Percentiles rank a stretch among this genome's conserved stretches.
phyloP scores from a whole-genome alignment of 108 stramenopile species.

The Parietichytrium sp. region DNA sequence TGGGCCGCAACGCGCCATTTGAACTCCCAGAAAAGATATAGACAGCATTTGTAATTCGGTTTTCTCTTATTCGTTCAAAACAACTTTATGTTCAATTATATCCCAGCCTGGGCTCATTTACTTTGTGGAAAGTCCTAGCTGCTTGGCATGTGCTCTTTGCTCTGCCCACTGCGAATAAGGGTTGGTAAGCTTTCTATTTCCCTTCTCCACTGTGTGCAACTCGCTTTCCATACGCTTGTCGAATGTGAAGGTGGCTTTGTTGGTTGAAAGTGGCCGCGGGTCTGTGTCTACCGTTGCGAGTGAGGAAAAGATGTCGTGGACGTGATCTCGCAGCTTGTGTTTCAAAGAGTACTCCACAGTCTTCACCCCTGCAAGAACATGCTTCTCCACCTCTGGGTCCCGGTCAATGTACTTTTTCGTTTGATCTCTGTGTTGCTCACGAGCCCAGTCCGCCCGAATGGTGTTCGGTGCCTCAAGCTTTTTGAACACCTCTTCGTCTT shows the following conservation, averaged over 20 bases:
- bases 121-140: neutral
- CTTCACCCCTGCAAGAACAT: neutral
- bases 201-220: neutral
- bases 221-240: neutral
- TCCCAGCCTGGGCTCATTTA: too few species aligned
- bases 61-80: too few species aligned
- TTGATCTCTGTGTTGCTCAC: neutral
- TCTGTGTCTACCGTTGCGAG: neutral
- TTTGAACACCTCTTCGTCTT: neutral
- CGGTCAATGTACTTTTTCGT: neutral
- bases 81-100: neutral
- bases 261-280: neutral
- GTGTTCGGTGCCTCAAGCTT: neutral
- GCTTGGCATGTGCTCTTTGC: conserved; percentile 11
- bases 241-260: conserved; percentile 22
- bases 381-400: neutral
- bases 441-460: neutral
- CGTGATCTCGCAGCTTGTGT: conserved; percentile 33
- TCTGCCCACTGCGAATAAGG: conserved; percentile 27
- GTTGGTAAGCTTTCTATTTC: neutral
- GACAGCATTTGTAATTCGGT: too few species aligned
- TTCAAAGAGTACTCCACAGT: neutral
- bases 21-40: too few species aligned
- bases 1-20: too few species aligned
- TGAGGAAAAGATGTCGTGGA: conserved; percentile 19